Base-by-base conservation (phyloP, 768 basidiomycete species). In the Leccinum subgranulosum region DNA sequence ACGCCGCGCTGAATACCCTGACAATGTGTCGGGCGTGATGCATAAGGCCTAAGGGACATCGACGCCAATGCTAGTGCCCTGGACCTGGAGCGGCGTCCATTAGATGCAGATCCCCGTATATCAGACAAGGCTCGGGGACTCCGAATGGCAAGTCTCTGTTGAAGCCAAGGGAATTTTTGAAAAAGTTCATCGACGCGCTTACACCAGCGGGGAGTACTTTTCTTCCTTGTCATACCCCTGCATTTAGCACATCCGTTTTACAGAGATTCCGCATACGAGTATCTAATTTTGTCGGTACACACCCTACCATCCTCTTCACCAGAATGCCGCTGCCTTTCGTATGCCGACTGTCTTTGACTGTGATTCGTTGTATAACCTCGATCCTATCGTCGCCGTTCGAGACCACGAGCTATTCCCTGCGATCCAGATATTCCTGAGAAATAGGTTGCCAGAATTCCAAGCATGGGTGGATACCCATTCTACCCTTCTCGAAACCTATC, bases 311-410 rank as follows among this genome's bases (percentile, higher is more conserved):
- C 83, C 3, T 74, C 80, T 1, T 85, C 86, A 0, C 73, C 82
- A 28, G 69, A 75, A 9, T 77, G 83, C 17, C 74, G 75, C 81
- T 7, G 86, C 88, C 19, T 77, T 93, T 31, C 81, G 84, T 33
- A 75, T 86, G 34, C 85, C 88, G 3, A 74, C 75, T 12, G 70
- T 88, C 56, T 90, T 94, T 71, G 86, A 95, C 73, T 90, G 93
- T 66, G 91, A 94, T 69, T 70, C 85, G 7, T 74, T 92, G 27
- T 86, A 92, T 78, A 87, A 86, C 59, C 77, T 94, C 41, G 86
- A 92, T 54, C 82, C 85, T 1, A 81, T 92, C 34, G 70, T 88
- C 43, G 79, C 82, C 12, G 73, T 78, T 36, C 87, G 88, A 67
- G 81, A 83, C 49, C 84, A 90, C 67, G 85, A 86, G 33, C 77